Percentiles rank a stretch among this genome's conserved stretches.
Evolutionary conservation across 495 filamentous ascomycete species (phyloP).

Genomic region (Chaetomium cochliodes): DNA sequence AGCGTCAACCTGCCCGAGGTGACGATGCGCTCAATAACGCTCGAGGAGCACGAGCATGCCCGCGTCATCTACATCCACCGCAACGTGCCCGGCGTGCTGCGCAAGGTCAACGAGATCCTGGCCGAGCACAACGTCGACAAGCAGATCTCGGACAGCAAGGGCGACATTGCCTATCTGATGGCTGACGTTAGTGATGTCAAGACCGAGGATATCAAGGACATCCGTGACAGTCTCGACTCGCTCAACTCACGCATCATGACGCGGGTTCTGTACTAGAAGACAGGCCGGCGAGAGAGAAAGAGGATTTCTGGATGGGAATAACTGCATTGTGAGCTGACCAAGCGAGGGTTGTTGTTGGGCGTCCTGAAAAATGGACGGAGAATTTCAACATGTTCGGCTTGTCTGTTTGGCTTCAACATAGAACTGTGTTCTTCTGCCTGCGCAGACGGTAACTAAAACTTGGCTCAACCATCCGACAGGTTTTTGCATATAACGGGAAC

Average conservation of each 20-base stretch:
- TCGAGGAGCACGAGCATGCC: constrained; percentile 83
- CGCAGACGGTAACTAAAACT: background rate
- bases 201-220: constrained; percentile 73
- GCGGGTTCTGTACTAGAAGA: constrained; percentile 74
- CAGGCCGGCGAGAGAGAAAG: background rate
- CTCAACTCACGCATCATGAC: constrained; percentile 83
- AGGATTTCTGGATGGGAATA: background rate
- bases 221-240: constrained; percentile 77
- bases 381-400: constrained; percentile 25
- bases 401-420: constrained; percentile 13
- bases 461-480: background rate
- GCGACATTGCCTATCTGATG: constrained; percentile 95
- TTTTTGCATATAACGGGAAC: background rate
- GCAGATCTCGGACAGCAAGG: constrained; percentile 93
- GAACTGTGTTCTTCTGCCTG: too few species aligned
- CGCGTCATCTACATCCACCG: constrained; percentile 94
- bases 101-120: constrained; percentile 89
- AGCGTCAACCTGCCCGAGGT: constrained; percentile 98
- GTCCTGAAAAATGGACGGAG: constrained; percentile 29
- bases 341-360: constrained; percentile 6
- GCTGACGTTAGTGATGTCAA: constrained; percentile 91
- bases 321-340: background rate
- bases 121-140: constrained; percentile 97
- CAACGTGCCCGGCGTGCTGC: constrained; percentile 91
- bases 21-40: constrained; percentile 76